Base-by-base conservation (phyloP, 2,329 filamentous ascomycete genomes). In the Ophiosphaerella narmari region DNA sequence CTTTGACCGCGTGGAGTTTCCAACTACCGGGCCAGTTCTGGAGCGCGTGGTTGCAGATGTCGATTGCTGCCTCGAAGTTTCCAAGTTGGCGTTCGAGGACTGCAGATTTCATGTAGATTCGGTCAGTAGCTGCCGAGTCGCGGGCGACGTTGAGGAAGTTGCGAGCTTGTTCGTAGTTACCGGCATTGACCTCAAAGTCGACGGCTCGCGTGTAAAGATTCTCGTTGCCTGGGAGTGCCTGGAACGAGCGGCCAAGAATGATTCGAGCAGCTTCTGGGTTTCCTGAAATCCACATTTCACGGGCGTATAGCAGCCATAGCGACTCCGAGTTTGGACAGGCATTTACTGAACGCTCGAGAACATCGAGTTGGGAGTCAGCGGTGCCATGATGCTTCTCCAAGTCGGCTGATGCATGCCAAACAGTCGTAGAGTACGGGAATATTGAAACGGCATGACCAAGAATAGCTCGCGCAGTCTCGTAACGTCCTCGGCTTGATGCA, bases 1-100 rank as follows among this genome's bases (percentile, higher is more conserved):
- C 94, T 76, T 99, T 99, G 79, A 96, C 90, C 89, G 97, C 97
- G 88, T 93, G 97, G 21, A 99, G 81, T 75, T 97, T 97, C 44
- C 90, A 82, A 11, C 88, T 85, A 38, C 86, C 84, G 1, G 94
- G 93, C 77, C 96, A 99, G 8, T 90, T 82, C 59, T 92, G 87
- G 32, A 99, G 78, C 1, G 88, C 94, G 69, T 95, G 88, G 52
- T 92, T 90, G 37, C 90, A 90, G 9, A 99, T 85, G 65, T 95
- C 89, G 12, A 99, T 81, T 0, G 94, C 92, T 1, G 86, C 85
- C 39, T 96, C 90, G 23, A 80, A 80, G 62, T 94, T 88, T 48
- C 87, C 88, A 18, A 90, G 80, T 61, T 96, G 90, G 12, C 94
- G 85, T 74, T 99, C 94, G 66, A 96, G 96, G 0, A 91, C 90